These are phyloP conservation scores for Coniochaeta sp. DNA, from an alignment of 2,329 filamentous ascomycete species.

Conservation along the genomic window DNA sequence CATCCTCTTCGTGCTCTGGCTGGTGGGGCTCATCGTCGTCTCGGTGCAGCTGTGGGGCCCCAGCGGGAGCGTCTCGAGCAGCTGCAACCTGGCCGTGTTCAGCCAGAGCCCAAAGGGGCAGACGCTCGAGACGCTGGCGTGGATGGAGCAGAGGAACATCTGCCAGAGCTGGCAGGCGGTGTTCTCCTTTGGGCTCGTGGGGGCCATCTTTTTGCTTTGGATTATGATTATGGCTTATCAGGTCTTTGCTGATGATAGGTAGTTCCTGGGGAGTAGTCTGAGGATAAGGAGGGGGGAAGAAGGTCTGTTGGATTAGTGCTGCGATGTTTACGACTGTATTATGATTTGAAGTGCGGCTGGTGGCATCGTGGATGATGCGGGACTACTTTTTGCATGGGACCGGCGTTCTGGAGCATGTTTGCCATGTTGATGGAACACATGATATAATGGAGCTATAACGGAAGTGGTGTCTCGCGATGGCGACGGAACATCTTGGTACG, in stretches of 20 bases:
- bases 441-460: neutral
- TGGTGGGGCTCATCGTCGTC: conserved; percentile 56
- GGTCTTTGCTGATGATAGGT: conserved; percentile 40
- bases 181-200: conserved; percentile 55
- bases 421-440: neutral
- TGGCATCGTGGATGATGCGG: neutral
- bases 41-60: conserved; percentile 58
- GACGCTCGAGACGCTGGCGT: conserved; percentile 49
- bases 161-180: conserved; percentile 59
- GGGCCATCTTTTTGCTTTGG: conserved; percentile 55
- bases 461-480: neutral
- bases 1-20: conserved; percentile 60
- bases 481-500: neutral
- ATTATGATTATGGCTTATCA: conserved; percentile 62
- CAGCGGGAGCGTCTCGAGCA: conserved; percentile 46
- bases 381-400: neutral
- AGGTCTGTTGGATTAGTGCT: neutral
- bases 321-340: neutral
- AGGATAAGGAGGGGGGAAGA: neutral
- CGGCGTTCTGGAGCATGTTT: neutral
- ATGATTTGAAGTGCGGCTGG: neutral
- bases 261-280: conserved; percentile 9
- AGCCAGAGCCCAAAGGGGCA: conserved; percentile 40
- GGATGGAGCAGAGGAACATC: conserved; percentile 55
- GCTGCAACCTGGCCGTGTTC: conserved; percentile 53